Base-by-base conservation (phyloP, 2,329 filamentous ascomycete species). In the Pseudogymnoascus sp. region DNA sequence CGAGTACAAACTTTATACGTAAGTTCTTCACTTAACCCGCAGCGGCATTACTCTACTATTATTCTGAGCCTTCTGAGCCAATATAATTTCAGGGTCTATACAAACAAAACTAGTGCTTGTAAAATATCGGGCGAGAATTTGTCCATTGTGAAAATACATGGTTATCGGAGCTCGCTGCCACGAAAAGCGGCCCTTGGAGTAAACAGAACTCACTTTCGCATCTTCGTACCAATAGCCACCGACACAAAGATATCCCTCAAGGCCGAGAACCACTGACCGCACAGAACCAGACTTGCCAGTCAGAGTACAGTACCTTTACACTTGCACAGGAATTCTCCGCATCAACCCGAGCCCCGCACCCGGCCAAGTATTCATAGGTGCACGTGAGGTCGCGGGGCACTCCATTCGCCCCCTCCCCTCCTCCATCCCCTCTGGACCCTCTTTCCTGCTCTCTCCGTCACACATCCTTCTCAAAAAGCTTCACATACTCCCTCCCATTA, bases 341-440 rank as follows among this genome's bases (percentile, higher is more conserved):
- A 18, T 54, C 47, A 54, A 54, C 47, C 47, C 47, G 47, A 54
- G 47, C 47, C 47, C 47, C 47, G 47, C 47, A 54, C 47, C 47
- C 47, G 47, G 16, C 28, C 47, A 54, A 54, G 47, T 54, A 54
- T 54, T 25, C 16, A 8, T 28, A 54, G n/a, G 47, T 33, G 47
- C 47, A 54, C 47, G 47, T 54, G 47, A 54, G 47, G 47, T 28
- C 47, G 47, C 47, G 47, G 47, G 47, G 47, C 47, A 54, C 47
- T 54, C 47, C 28, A 54, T 54, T 11, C 14, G 18, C 4, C 25
- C 25, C 9, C 11, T 9, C 11, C 9, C 47, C 5, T 33, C 47
- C 47, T 50, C 28, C 22, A 25, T 25, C 22, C 22, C 16, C 47
- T 54, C 47, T 35, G 20, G 47, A 54, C 47, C 47, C 47, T 54